A percentile compares a stretch with the other conserved stretches of the same genome.
phyloP scores from a whole-genome alignment of 371 early-diverging fungal genomes.

The Haplosporangium sp. region DNA sequence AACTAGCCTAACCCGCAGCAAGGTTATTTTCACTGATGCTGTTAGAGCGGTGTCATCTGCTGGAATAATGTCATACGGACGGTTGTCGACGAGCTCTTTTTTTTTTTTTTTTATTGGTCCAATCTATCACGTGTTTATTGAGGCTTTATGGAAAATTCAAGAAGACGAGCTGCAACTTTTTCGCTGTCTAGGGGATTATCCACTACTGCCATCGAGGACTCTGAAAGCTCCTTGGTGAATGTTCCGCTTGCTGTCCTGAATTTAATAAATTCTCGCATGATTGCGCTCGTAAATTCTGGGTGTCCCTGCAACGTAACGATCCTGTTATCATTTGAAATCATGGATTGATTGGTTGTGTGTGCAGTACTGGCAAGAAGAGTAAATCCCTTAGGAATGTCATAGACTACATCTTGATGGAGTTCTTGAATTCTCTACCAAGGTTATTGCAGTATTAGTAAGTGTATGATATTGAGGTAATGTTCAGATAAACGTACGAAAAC shows the following conservation, averaged over 20 bases:
- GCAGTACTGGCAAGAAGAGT: conserved; percentile 25
- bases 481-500: not conserved
- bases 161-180: conserved; percentile 32
- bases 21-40: too few species aligned
- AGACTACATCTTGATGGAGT: conserved; percentile 66
- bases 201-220: conserved; percentile 30
- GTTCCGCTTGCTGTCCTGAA: conserved; percentile 58
- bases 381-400: conserved; percentile 36
- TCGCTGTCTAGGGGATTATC: conserved; percentile 48
- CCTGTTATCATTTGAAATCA: conserved; percentile 68
- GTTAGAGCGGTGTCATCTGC: too few species aligned
- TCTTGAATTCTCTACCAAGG: conserved; percentile 64
- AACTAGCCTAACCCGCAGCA: too few species aligned
- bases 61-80: too few species aligned
- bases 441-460: too few species aligned
- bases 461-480: too few species aligned
- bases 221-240: conserved; percentile 54
- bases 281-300: conserved; percentile 74
- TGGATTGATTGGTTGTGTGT: conserved; percentile 50
- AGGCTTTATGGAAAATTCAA: conserved; percentile 8
- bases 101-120: too few species aligned
- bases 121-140: not conserved
- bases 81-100: too few species aligned
- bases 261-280: conserved; percentile 62
- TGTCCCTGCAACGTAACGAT: conserved; percentile 85